Conservation (phyloP, 1,284 basidiomycete genomes). For the Ganoderma sinense region DNA sequence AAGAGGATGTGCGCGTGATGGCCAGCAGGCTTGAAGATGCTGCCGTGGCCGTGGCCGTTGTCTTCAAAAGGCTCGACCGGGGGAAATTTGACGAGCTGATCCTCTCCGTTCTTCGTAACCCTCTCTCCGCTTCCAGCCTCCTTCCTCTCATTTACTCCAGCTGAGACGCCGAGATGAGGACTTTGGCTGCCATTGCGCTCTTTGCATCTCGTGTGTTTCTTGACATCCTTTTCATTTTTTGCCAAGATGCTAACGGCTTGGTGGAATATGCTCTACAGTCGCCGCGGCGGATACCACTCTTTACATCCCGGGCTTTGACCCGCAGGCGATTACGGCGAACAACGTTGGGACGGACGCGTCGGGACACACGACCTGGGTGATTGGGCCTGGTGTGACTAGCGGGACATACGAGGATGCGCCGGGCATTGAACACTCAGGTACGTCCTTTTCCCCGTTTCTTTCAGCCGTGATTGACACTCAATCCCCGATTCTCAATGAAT, state of each 20-base stretch:
- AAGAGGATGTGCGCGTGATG: background rate
- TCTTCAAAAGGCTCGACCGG: background rate
- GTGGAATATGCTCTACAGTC: slow-evolving; percentile 17
- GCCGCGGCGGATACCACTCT: slow-evolving; percentile 44
- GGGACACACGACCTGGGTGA: slow-evolving; percentile 51
- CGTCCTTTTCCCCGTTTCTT: slow-evolving; percentile 11
- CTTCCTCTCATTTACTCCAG: slow-evolving; percentile 1
- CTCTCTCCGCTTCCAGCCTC: background rate
- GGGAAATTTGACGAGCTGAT: background rate
- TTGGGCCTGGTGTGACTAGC: slow-evolving; percentile 47
- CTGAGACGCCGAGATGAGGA: slow-evolving; percentile 2
- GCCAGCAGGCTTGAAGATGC: background rate
- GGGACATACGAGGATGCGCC: slow-evolving; percentile 39
- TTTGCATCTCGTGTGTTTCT: slow-evolving; percentile 1
- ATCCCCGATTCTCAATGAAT: background rate
- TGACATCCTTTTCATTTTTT: background rate
- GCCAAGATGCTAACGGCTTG: background rate
- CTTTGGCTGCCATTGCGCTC: background rate
- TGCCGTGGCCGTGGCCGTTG: background rate
- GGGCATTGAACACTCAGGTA: slow-evolving; percentile 49
- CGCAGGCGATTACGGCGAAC: slow-evolving; percentile 50
- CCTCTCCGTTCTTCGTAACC: too few species aligned
- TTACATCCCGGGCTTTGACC: slow-evolving; percentile 54
- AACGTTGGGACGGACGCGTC: slow-evolving; percentile 47
- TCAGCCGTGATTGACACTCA: background rate